A percentile compares a stretch with the other conserved stretches of the same genome.
Conservation (phyloP, 495 filamentous ascomycete species). For the Xylaria scruposa region DNA sequence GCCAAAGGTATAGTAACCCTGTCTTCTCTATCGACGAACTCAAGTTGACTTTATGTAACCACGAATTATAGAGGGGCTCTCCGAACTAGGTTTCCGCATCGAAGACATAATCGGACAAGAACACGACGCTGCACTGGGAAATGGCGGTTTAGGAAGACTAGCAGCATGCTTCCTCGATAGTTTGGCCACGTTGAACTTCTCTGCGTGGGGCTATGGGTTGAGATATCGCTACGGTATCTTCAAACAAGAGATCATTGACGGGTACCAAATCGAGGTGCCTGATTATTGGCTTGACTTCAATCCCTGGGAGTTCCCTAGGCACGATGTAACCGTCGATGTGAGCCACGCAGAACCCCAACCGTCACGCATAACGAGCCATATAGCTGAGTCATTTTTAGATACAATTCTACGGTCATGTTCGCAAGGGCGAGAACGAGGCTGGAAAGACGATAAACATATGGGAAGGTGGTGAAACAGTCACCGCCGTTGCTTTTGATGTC, state of each 20-base stretch:
- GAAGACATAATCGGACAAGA: constrained; percentile 96
- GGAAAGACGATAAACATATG: constrained; percentile 76
- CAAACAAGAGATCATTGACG: constrained; percentile 98
- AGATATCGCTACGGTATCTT: constrained; percentile 98
- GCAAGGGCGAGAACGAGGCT: constrained; percentile 71
- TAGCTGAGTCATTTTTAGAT: constrained; percentile 54
- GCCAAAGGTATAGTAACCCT: constrained; percentile 67
- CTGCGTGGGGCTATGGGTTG: constrained; percentile 96
- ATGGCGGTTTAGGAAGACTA: constrained; percentile 92
- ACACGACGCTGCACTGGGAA: constrained; percentile 94
- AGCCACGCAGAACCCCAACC: constrained; percentile 31
- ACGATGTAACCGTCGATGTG: constrained; percentile 88
- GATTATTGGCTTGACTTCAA: constrained; percentile 99
- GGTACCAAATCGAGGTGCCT: constrained; percentile 95
- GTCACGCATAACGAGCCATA: neutral
- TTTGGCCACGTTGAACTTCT: constrained; percentile 89
- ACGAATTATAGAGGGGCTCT: constrained; percentile 69
- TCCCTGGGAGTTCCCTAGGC: constrained; percentile 97
- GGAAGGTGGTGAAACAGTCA: constrained; percentile 93
- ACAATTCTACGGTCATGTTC: constrained; percentile 90
- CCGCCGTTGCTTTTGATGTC: constrained; percentile 93
- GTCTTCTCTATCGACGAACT: neutral
- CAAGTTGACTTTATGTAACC: constrained; percentile 15
- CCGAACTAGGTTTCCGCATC: constrained; percentile 91
- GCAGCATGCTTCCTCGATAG: constrained; percentile 98